Conservation (phyloP, 75 land plant genomes). For the Cunninghamia lanceolata region DNA sequence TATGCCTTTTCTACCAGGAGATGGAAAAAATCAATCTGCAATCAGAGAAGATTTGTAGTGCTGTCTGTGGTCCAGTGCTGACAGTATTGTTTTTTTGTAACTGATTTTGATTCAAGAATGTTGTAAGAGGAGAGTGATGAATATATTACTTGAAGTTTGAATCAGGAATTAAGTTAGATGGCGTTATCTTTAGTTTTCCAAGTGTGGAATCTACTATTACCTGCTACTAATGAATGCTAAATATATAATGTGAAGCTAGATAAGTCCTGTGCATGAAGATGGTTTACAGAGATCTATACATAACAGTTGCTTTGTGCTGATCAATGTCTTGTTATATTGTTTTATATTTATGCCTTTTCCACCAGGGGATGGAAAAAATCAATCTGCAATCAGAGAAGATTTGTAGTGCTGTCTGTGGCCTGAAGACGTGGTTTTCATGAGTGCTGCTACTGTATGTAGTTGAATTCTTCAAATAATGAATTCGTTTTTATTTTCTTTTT, state of each 20-base stretch:
- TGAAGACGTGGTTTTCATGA: not conserved
- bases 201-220: not conserved
- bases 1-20: not conserved
- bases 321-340: not conserved
- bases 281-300: not conserved
- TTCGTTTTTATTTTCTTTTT: not conserved
- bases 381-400: not conserved
- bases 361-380: not conserved
- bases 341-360: slow-evolving; percentile 1
- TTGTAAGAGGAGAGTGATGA: not conserved
- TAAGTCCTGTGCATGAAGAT: not conserved
- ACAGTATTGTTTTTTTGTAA: not conserved
- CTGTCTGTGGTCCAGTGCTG: not conserved
- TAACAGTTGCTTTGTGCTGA: not conserved
- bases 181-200: not conserved
- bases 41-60: not conserved
- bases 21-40: not conserved
- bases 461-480: not conserved
- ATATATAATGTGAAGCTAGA: not conserved
- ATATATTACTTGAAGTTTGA: not conserved
- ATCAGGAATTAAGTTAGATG: not conserved
- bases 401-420: not conserved
- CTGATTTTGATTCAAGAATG: not conserved
- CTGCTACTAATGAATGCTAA: not conserved
- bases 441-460: not conserved